A percentile compares a stretch with the other conserved stretches of the same genome.
Evolutionary conservation across 1,139 yeast species (phyloP).

Genomic region (Zygosaccharomyces sapae): DNA sequence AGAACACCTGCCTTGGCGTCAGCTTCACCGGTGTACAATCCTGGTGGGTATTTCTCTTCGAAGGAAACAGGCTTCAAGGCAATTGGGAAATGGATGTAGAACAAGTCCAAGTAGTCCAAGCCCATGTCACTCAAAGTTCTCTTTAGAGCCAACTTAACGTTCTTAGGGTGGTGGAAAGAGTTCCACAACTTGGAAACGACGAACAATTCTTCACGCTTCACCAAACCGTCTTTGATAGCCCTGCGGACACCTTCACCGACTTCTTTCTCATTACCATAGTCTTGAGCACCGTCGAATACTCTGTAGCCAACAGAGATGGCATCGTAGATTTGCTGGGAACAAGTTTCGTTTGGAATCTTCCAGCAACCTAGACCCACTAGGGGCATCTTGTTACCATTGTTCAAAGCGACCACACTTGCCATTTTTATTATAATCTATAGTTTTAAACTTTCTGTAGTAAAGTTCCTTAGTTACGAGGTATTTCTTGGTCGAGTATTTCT

Average conservation of each 20-base stretch:
- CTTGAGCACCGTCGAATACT: constrained; percentile 72
- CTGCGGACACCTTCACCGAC: constrained; percentile 64
- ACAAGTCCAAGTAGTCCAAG: constrained; percentile 67
- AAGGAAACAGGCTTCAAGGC: constrained; percentile 69
- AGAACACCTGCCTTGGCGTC: constrained; percentile 42
- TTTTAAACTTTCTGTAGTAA: background rate
- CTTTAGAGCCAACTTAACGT: constrained; percentile 52
- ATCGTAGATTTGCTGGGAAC: constrained; percentile 58
- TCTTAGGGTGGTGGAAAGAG: constrained; percentile 56
- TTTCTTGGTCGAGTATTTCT: background rate
- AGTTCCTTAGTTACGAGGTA: background rate
- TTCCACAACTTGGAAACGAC: constrained; percentile 82
- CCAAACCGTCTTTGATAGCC: constrained; percentile 65
- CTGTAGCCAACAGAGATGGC: constrained; percentile 72
- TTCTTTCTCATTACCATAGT: constrained; percentile 72
- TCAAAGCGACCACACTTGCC: constrained; percentile 44
- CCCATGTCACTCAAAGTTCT: constrained; percentile 61
- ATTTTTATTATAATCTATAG: constrained; percentile 10
- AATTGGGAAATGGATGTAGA: constrained; percentile 77
- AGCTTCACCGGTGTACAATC: constrained; percentile 61
- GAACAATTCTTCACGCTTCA: constrained; percentile 66
- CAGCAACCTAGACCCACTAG: constrained; percentile 65
- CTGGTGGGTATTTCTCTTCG: constrained; percentile 71
- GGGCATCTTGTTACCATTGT: constrained; percentile 60
- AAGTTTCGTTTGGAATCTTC: constrained; percentile 55